Conservation (phyloP, 2,329 filamentous ascomycete genomes). For the Thielaviopsis musarum region DNA sequence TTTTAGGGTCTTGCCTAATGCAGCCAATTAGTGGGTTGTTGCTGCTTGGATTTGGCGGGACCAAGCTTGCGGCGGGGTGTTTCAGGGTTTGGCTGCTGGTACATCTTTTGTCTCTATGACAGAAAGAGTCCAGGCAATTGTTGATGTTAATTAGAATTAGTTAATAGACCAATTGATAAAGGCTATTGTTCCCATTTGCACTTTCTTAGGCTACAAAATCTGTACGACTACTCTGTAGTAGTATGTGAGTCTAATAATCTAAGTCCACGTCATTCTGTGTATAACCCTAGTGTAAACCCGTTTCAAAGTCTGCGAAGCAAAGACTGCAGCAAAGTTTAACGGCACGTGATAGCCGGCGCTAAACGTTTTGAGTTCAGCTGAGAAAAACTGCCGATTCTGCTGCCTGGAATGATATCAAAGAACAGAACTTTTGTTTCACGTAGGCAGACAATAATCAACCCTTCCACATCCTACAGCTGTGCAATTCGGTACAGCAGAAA, state of each 20-base stretch:
- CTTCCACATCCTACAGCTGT: neutral
- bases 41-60: neutral
- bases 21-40: neutral
- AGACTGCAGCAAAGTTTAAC: no score
- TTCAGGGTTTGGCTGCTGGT: neutral
- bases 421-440: neutral
- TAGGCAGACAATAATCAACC: neutral
- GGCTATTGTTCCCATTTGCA: no score
- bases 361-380: no score
- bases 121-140: neutral
- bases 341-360: no score
- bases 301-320: no score
- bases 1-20: neutral
- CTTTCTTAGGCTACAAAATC: no score
- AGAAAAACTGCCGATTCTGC: no score
- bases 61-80: constrained; percentile 1
- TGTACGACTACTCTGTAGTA: no score
- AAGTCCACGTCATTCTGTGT: no score
- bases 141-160: neutral
- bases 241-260: no score
- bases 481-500: neutral
- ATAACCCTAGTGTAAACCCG: no score
- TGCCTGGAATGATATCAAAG: neutral
- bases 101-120: neutral
- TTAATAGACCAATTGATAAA: no score